Evolutionary conservation across 352 stramenopile genomes (phyloP).

Genomic region (Phytophthora sp.): DNA sequence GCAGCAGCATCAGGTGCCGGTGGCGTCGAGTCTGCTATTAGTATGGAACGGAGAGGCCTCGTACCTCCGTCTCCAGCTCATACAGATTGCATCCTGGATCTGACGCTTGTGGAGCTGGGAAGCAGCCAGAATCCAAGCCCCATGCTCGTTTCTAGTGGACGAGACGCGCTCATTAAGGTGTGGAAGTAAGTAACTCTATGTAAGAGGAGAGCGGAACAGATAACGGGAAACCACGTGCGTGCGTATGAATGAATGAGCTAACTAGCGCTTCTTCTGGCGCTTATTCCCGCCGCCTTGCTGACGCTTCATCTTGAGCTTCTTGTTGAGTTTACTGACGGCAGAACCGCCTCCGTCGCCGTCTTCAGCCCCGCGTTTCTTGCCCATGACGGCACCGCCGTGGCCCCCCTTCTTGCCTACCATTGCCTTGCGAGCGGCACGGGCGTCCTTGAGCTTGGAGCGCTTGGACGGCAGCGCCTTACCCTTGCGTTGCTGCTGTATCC

Average conservation of each 20-base stretch:
- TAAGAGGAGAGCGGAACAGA: conserved; percentile 20
- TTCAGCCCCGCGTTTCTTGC: conserved; percentile 41
- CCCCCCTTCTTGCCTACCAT: conserved; percentile 63
- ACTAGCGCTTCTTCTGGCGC: conserved; percentile 50
- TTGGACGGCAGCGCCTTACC: conserved; percentile 84
- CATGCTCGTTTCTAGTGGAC: conserved; percentile 92
- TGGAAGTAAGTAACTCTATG: conserved; percentile 88
- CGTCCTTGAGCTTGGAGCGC: conserved; percentile 84
- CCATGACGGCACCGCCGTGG: conserved; percentile 16
- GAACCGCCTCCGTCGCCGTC: conserved; percentile 31
- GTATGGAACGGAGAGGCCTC: conserved; percentile 90
- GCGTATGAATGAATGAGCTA: conserved; percentile 5
- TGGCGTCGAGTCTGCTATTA: conserved; percentile 71
- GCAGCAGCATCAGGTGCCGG: conserved; percentile 53
- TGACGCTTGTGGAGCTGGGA: conserved; percentile 94
- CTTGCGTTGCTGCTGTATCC: conserved; percentile 87
- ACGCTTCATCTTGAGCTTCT: conserved; percentile 51
- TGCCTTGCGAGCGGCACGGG: conserved; percentile 68
- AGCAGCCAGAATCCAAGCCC: conserved; percentile 53
- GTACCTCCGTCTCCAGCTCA: conserved; percentile 88
- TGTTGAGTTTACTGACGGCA: conserved; percentile 36
- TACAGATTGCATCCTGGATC: conserved; percentile 95
- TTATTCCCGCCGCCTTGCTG: conserved; percentile 38
- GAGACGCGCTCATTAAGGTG: conserved; percentile 97
- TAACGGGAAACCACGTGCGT: no score